Percentiles rank a stretch among this genome's conserved stretches.
phyloP scores from a whole-genome alignment of 1,139 yeast species.

The Pichia sp. region DNA sequence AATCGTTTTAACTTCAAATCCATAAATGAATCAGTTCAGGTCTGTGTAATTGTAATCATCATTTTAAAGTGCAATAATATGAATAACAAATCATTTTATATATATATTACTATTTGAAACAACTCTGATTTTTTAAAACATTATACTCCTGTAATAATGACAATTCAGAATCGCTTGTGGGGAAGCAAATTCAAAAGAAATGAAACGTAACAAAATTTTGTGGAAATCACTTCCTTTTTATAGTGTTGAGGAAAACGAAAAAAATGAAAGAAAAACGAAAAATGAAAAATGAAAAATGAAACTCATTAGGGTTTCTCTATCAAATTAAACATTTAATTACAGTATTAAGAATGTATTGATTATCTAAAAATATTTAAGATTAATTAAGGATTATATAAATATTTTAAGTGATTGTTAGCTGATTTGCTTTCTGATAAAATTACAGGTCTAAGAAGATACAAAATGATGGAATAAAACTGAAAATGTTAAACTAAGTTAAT shows the following conservation, averaged over 20 bases:
- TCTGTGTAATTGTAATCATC: constrained; percentile 53
- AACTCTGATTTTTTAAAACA: neutral
- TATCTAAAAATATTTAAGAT: neutral
- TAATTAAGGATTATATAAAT: neutral
- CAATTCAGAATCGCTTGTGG: neutral
- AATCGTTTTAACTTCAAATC: constrained; percentile 22
- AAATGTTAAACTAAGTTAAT: neutral
- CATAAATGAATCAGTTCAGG: constrained; percentile 46
- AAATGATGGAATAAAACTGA: neutral
- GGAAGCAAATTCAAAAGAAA: too few relatives aligned
- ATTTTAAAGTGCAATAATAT: constrained; percentile 14
- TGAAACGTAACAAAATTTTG: too few relatives aligned
- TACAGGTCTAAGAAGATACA: neutral
- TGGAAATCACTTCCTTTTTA: neutral
- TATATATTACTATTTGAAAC: neutral
- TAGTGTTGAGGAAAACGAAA: neutral
- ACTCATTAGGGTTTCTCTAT: neutral
- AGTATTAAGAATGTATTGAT: neutral
- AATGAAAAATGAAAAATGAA: neutral
- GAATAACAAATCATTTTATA: neutral
- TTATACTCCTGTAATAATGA: neutral
- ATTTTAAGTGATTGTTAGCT: neutral
- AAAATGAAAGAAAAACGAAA: neutral
- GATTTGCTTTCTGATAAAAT: neutral
- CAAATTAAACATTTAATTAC: neutral